Conservation (phyloP, 2,329 filamentous ascomycete species). For the Trichoderma gracile region DNA sequence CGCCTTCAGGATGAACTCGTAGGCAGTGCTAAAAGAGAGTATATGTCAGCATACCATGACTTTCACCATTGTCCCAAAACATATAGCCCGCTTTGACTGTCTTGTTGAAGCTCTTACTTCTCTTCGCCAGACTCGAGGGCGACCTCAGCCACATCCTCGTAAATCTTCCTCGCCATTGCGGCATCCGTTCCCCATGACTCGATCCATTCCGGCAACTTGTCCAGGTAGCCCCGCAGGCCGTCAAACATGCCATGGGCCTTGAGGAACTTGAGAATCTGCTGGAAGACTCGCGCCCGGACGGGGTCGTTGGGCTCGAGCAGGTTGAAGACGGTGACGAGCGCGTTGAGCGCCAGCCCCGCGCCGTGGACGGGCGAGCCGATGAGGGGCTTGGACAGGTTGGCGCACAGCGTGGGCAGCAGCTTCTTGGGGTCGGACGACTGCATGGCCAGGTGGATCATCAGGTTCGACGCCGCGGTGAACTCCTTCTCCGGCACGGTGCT, state of each 20-base stretch:
- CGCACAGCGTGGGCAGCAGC: conserved; percentile 85
- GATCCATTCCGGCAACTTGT: conserved; percentile 81
- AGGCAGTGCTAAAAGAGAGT: conserved; percentile 52
- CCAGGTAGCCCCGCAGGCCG: conserved; percentile 77
- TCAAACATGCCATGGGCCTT: conserved; percentile 76
- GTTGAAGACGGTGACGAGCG: conserved; percentile 96
- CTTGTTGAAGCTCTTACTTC: conserved; percentile 55
- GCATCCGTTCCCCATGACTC: conserved; percentile 77
- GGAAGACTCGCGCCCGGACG: conserved; percentile 85
- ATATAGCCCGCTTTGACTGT: too few species aligned
- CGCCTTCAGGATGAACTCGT: conserved; percentile 66
- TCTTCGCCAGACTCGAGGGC: conserved; percentile 77
- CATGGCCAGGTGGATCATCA: conserved; percentile 88
- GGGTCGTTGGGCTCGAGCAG: conserved; percentile 75
- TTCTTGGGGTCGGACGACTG: conserved; percentile 83
- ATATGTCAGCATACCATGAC: background rate
- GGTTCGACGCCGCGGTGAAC: conserved; percentile 93
- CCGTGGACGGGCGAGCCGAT: conserved; percentile 84
- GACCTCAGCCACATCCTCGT: conserved; percentile 77
- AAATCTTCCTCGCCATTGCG: conserved; percentile 82
- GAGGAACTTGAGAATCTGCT: conserved; percentile 84
- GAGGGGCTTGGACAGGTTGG: conserved; percentile 84
- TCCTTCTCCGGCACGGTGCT: conserved; percentile 93
- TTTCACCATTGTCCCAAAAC: too few species aligned
- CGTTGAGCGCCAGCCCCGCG: conserved; percentile 80